Evolutionary conservation across 495 filamentous ascomycete genomes (phyloP).

Genomic region (Trichoderma parareesei): DNA sequence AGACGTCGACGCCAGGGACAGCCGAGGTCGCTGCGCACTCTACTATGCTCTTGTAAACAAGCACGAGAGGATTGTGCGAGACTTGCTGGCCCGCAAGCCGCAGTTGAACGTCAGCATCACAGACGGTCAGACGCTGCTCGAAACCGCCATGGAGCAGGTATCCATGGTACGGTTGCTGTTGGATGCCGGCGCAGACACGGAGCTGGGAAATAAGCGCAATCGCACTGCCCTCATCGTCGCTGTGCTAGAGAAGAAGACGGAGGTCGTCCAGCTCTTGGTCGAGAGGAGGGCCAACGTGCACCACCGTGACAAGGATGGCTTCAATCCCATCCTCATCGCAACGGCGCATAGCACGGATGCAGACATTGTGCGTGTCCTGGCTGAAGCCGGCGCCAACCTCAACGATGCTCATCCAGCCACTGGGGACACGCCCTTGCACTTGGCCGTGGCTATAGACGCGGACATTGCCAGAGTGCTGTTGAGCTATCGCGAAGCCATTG

Average conservation of each 20-base stretch:
- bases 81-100: neutral
- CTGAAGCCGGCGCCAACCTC: neutral
- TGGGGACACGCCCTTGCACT: neutral
- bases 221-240: neutral
- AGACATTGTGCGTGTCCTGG: neutral
- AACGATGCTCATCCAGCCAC: neutral
- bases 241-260: neutral
- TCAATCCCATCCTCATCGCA: neutral
- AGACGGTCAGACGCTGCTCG: neutral
- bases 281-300: neutral
- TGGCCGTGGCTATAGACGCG: neutral
- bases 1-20: neutral
- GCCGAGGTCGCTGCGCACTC: neutral
- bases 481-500: neutral
- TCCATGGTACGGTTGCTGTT: neutral
- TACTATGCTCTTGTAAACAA: neutral
- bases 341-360: neutral
- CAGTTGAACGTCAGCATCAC: neutral
- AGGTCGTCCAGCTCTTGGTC: neutral
- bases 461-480: neutral
- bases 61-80: neutral
- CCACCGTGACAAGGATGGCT: neutral
- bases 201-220: neutral
- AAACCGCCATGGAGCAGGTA: neutral
- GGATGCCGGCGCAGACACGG: neutral